Conservation (phyloP, 2,329 filamentous ascomycete genomes). For the Dothiorella sarmentorum region DNA sequence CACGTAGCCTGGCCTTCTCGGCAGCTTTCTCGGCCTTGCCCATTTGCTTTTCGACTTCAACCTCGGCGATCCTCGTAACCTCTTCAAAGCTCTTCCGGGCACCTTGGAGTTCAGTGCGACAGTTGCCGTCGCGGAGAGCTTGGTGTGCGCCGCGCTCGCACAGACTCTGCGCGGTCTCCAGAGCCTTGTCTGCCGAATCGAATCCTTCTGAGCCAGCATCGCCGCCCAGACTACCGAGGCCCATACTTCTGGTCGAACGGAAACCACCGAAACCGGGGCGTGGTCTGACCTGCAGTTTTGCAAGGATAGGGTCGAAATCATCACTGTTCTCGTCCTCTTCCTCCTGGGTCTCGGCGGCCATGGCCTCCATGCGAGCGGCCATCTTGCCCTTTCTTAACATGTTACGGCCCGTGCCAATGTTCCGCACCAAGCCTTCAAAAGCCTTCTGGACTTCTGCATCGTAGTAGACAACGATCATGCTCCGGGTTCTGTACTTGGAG, state of each 20-base stretch:
- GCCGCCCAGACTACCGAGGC: conserved; percentile 17
- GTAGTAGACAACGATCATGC: conserved; percentile 85
- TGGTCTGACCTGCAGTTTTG: conserved; percentile 37
- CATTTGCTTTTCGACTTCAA: conserved; percentile 40
- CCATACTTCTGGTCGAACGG: conserved; percentile 25
- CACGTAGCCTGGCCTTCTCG: conserved; percentile 5
- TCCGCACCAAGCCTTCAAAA: conserved; percentile 78
- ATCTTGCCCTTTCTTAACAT: conserved; percentile 83
- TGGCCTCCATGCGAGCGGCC: conserved; percentile 65
- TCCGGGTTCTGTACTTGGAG: conserved; percentile 64
- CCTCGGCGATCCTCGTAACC: conserved; percentile 59
- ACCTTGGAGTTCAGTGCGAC: conserved; percentile 68
- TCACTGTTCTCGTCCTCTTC: conserved; percentile 27
- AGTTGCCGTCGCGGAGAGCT: conserved; percentile 83
- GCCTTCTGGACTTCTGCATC: conserved; percentile 80
- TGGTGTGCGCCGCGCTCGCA: conserved; percentile 87
- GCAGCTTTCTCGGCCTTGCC: conserved; percentile 10
- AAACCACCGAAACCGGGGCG: conserved; percentile 30
- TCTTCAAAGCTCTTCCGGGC: conserved; percentile 64
- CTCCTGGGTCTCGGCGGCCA: conserved; percentile 33
- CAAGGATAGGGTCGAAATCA: conserved; percentile 28
- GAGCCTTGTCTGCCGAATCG: conserved; percentile 70
- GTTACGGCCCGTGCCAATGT: conserved; percentile 76
- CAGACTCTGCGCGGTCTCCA: conserved; percentile 76
- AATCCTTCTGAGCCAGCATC: conserved; percentile 27